phyloP scores from a whole-genome alignment of 1,139 yeast genomes.

The Yamadazyma taylorii region DNA sequence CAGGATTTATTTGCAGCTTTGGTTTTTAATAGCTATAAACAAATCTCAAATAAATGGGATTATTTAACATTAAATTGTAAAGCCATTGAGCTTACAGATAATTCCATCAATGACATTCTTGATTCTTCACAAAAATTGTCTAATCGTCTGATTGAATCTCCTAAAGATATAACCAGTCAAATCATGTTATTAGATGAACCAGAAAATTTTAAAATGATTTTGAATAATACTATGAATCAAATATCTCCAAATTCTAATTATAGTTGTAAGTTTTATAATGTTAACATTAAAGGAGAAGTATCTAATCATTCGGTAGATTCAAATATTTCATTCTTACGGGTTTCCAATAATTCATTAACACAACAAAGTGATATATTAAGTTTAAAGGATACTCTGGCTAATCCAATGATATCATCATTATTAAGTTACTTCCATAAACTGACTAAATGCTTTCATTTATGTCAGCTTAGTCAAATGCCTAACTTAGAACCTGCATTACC shows the following conservation, averaged over 20 bases:
- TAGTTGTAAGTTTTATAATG: slow-evolving; percentile 1
- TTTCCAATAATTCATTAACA: slow-evolving; percentile 2
- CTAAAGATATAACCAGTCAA: slow-evolving; percentile 10
- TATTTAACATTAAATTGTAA: slow-evolving; percentile 8
- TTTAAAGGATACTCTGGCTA: neutral
- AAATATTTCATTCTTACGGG: slow-evolving; percentile 6
- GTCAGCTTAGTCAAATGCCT: neutral
- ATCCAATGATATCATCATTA: neutral
- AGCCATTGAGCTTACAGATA: slow-evolving; percentile 13
- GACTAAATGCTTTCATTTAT: slow-evolving; percentile 2
- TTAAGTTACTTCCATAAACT: neutral
- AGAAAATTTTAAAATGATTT: slow-evolving; percentile 10
- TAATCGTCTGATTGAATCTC: slow-evolving; percentile 2
- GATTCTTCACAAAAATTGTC: slow-evolving; percentile 10
- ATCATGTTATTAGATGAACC: slow-evolving; percentile 17
- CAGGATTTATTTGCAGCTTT: slow-evolving; percentile 8
- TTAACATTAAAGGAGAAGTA: slow-evolving; percentile 1
- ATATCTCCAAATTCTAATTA: neutral
- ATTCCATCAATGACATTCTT: slow-evolving; percentile 10
- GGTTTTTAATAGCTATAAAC: slow-evolving; percentile 8
- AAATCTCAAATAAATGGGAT: slow-evolving; percentile 20
- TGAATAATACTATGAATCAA: slow-evolving; percentile 3
- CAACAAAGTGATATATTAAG: slow-evolving; percentile 2
- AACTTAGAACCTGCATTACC: neutral
- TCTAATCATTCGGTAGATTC: neutral